These are phyloP conservation scores for Aspergillus sp. DNA, from an alignment of 2,329 filamentous ascomycete species.

Conservation along the genomic window DNA sequence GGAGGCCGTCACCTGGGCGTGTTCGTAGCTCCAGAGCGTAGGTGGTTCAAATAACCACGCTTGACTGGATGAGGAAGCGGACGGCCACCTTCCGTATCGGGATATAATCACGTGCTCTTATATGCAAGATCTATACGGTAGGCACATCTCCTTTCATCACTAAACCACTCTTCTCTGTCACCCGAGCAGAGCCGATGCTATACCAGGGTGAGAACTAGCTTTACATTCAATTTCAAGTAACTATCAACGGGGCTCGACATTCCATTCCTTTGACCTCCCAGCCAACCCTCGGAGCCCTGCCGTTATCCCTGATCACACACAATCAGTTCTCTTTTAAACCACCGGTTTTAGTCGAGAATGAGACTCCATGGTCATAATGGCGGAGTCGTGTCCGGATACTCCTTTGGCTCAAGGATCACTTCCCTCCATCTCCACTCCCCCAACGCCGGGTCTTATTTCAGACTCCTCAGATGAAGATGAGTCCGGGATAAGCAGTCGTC, in stretches of 20 bases:
- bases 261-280: too few species aligned
- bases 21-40: too few species aligned
- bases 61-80: background rate
- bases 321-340: too few species aligned
- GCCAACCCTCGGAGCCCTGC: too few species aligned
- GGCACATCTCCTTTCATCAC: background rate
- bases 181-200: background rate
- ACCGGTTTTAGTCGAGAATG: too few species aligned
- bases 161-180: background rate
- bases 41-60: background rate
- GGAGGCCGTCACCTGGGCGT: too few species aligned
- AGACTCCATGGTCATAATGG: background rate
- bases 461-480: constrained; percentile 11
- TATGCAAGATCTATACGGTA: background rate
- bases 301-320: too few species aligned
- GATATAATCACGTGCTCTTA: constrained; percentile 9
- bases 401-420: constrained; percentile 23
- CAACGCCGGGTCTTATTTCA: constrained; percentile 5
- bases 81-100: constrained; percentile 13
- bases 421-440: constrained; percentile 1
- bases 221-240: background rate
- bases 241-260: background rate
- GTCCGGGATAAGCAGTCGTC: background rate
- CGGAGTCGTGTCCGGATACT: constrained; percentile 7
- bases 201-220: background rate